Evolutionary conservation across 768 basidiomycete species (phyloP).

Genomic region (Clitopilus passeckerianus): DNA sequence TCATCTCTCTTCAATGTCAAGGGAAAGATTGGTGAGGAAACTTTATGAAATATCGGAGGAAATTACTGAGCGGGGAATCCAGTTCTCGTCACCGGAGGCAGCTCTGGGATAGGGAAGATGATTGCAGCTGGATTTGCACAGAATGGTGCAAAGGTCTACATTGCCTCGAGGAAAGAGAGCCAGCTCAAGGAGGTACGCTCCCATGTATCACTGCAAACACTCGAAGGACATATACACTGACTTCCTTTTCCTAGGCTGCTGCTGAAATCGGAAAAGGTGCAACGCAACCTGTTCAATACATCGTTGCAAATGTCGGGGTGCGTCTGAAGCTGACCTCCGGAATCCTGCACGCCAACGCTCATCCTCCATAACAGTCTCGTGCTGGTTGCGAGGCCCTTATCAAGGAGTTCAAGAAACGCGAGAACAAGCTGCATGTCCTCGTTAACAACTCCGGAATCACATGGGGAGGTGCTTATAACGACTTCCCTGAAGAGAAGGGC

Average conservation of each 20-base stretch:
- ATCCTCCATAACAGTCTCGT: conserved; percentile 44
- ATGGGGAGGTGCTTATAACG: conserved; percentile 69
- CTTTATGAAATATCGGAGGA: no score
- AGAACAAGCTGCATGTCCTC: conserved; percentile 73
- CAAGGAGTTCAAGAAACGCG: conserved; percentile 60
- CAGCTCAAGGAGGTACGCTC: conserved; percentile 66
- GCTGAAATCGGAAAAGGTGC: conserved; percentile 57
- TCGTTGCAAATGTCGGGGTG: conserved; percentile 72
- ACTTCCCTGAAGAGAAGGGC: conserved; percentile 76
- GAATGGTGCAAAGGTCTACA: conserved; percentile 88
- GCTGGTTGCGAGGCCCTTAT: conserved; percentile 76
- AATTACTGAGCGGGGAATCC: background rate
- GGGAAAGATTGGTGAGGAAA: conserved; percentile 57
- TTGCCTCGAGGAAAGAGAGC: conserved; percentile 78
- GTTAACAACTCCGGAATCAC: conserved; percentile 81
- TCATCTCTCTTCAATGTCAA: conserved; percentile 58
- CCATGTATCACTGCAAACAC: background rate
- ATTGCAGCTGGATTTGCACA: conserved; percentile 79
- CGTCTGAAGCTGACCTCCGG: conserved; percentile 19
- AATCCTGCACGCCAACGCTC: background rate
- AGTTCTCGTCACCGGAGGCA: conserved; percentile 82
- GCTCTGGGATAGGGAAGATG: conserved; percentile 80
- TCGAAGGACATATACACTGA: background rate
- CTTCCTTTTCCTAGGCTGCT: conserved; percentile 30
- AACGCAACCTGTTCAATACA: conserved; percentile 62